Base-by-base conservation (phyloP, 2,329 filamentous ascomycete genomes). In the Dactylella cylindrospora region DNA sequence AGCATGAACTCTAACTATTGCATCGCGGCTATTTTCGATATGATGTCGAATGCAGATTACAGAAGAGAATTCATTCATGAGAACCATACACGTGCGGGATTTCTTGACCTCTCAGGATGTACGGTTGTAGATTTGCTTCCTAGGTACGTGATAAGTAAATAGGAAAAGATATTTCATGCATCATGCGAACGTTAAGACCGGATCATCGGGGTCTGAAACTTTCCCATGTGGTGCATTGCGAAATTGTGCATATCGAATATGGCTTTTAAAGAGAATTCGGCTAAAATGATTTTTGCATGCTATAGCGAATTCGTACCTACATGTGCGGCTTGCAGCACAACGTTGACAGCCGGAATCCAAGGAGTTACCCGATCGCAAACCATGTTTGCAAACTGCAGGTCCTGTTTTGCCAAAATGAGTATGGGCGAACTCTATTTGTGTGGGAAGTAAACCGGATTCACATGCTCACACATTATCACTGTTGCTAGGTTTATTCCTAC, bases 371-470 rank as follows among this genome's bases (percentile, higher is more conserved):
- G 85, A 20, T 87, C 86, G 38, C 86, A 91, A 60, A 81, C 81
- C 13, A 80, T 82, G 17, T 84, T 83, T 69, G 86, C 88, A 57
- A 79, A 88, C 29, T 94, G 88, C 73, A 82, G 88, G 41, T 80
- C 85, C 68, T 94, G 88, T 71, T 88, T 93, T 75, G 77, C 78
- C 47, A 85, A 84, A 71, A 90, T 93, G 79, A 85, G 78, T 79
- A 72, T 8, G 74, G 68, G 44, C 12, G 38, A 50, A 51, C 45
- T 39, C 26, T 55, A 51, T 45, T 55, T 31, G 9, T 31, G 26
- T 28, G 36, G 39, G 26, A 47, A 38, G n/a, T 29, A 17, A 26
- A n/a, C 25, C 33, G 50, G 33, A 39, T 55, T 54, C 49, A 62
- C 20, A 47, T 52, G 54, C 40, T 55, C 10, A 57, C 36, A 17